Conservation (phyloP, 805 yeast genomes). For the Saccharomyces jurei region DNA sequence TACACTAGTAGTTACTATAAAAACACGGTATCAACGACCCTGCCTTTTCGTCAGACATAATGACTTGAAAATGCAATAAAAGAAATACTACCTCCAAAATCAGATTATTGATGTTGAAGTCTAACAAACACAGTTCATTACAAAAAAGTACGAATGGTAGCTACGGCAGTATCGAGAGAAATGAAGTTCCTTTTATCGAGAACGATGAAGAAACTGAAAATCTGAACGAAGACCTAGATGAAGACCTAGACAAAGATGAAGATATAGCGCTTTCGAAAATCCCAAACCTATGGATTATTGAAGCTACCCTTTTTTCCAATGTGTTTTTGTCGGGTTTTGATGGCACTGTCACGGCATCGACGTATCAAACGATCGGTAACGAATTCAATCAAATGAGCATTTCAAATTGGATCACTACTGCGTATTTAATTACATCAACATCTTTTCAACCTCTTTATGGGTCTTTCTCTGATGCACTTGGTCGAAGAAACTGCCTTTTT, state of each 20-base stretch:
- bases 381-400: constrained; percentile 31
- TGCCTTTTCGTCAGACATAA: not conserved
- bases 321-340: constrained; percentile 42
- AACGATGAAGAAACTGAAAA: not conserved
- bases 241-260: constrained; percentile 6
- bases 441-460: constrained; percentile 39
- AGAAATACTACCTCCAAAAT: not conserved
- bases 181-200: not conserved
- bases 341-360: constrained; percentile 42
- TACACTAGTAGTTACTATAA: not conserved
- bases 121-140: not conserved
- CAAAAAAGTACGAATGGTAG: not conserved
- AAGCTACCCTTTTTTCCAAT: constrained; percentile 30
- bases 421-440: constrained; percentile 35
- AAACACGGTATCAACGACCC: not conserved
- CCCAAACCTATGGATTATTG: constrained; percentile 28
- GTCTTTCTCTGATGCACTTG: constrained; percentile 33
- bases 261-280: constrained; percentile 9
- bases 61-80: not conserved
- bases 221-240: constrained; percentile 3
- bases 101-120: not conserved
- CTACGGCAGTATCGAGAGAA: not conserved
- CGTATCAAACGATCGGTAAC: constrained; percentile 40
- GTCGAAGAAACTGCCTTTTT: constrained; percentile 31
- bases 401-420: constrained; percentile 38